A percentile compares a stretch with the other conserved stretches of the same genome.
Conservation (phyloP, 495 filamentous ascomycete species). For the Penicillium subrubescens region DNA sequence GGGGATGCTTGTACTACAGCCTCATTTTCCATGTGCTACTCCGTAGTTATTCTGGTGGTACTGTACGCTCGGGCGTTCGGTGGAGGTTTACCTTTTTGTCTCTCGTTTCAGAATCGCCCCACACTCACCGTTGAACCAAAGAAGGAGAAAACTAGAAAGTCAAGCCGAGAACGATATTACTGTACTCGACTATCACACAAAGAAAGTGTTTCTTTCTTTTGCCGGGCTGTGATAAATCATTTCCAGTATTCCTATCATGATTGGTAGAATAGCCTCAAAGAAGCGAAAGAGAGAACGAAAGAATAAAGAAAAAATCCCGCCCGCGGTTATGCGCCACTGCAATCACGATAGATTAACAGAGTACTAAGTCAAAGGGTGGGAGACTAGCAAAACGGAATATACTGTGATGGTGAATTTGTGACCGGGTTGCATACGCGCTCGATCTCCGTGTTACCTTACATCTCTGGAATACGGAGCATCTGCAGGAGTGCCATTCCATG, state of each 20-base stretch:
- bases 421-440: conserved; percentile 4
- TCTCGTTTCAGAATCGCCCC: not conserved
- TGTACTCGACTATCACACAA: not conserved
- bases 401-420: not conserved
- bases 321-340: not conserved
- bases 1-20: not conserved
- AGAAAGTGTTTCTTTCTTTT: not conserved
- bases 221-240: not conserved
- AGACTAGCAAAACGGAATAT: not conserved
- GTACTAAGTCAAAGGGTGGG: not conserved
- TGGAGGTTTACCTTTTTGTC: not conserved
- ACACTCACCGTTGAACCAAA: not conserved
- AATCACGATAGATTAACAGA: not conserved
- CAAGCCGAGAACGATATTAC: not conserved
- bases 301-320: not conserved
- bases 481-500: not conserved
- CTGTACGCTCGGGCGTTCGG: not conserved
- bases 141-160: not conserved
- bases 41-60: not conserved
- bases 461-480: not conserved
- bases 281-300: not conserved
- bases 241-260: not conserved
- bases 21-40: not conserved
- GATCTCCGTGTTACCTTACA: not conserved
- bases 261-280: not conserved